These are phyloP conservation scores for Elongisporangium anandrum DNA, from an alignment of 352 stramenopile genomes.

Conservation along the genomic window DNA sequence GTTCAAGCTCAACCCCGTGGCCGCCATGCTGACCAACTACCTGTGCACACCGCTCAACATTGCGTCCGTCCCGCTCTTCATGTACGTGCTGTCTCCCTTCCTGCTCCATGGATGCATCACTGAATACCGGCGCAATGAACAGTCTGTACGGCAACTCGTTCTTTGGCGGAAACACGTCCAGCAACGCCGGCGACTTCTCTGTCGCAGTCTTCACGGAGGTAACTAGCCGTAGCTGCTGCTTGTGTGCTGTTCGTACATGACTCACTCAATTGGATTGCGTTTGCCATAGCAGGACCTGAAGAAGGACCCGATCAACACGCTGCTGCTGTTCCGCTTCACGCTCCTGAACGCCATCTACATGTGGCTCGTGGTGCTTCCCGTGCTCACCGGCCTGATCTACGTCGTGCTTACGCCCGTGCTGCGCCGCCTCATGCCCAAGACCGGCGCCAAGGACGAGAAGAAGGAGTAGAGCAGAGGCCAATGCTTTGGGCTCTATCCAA, in stretches of 20 bases:
- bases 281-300: conserved; percentile 40
- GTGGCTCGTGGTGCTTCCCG: conserved; percentile 61
- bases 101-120: not conserved
- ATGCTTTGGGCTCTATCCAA: no score
- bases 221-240: not conserved
- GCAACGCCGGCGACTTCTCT: conserved; percentile 57
- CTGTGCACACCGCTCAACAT: conserved; percentile 78
- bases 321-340: conserved; percentile 76
- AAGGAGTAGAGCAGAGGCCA: conserved; percentile 32
- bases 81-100: conserved; percentile 33
- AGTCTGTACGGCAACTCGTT: conserved; percentile 61
- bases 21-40: conserved; percentile 83
- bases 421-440: conserved; percentile 60
- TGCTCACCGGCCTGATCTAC: conserved; percentile 66
- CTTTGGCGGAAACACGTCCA: conserved; percentile 20
- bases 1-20: conserved; percentile 76
- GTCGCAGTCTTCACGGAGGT: conserved; percentile 61
- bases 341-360: conserved; percentile 77
- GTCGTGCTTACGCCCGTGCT: conserved; percentile 61
- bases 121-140: no score
- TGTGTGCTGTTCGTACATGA: not conserved
- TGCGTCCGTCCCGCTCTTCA: conserved; percentile 68
- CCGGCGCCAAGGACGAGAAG: conserved; percentile 18
- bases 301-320: conserved; percentile 65
- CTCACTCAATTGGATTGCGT: no score